Evolutionary conservation across 768 basidiomycete species (phyloP), one percentile per base, ranked within the genome.

Genomic region (Boletus insuetus): DNA sequence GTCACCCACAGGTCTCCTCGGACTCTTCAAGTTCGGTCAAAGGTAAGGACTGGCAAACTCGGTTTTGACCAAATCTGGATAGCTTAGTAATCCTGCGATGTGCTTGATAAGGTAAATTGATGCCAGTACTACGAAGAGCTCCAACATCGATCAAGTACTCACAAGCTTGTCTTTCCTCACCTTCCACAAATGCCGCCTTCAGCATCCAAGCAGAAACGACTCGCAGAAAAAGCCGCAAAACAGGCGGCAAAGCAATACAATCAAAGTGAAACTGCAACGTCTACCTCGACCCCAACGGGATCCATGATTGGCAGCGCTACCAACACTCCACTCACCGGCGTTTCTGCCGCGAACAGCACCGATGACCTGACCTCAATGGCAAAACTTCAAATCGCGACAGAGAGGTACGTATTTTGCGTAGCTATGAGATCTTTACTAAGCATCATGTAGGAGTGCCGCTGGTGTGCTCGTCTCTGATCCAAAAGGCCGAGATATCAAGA

Each of bases 401-500:
- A 98, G 67, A 83, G 96, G 89, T 93, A 59, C 31, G 77, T 55
- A 14, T 26, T 16, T 4, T 11, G 10, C 20, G 7, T 32, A 12
- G 7, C 2, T 0, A 14, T 19, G 20, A 35, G 12, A 6, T 31
- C n/a, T 46, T 16, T 46, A 53, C 26, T 55, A 53, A 70, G 44
- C 44, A 50, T 45, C 22, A 31, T 26, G 38, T 61, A 93, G 91
- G 86, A 91, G 89, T 64, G 87, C 94, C 17, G 81, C 89, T 24
- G 97, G 97, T 54, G 95, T 98, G 19, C 81, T 98, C 26, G 87
- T 94, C 43, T 97, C 94, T 16, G 97, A 99, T 73, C 71, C 80
- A 43, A 94, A 98, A 73, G 83, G 87, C 47, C 87, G 97, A 52
- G 97, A 99, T 77, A 89, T 99, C 82, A 98, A 98, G 77, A 95